Evolutionary conservation across 2,329 filamentous ascomycete genomes (phyloP).

Genomic region (Cladophialophora immunda): DNA sequence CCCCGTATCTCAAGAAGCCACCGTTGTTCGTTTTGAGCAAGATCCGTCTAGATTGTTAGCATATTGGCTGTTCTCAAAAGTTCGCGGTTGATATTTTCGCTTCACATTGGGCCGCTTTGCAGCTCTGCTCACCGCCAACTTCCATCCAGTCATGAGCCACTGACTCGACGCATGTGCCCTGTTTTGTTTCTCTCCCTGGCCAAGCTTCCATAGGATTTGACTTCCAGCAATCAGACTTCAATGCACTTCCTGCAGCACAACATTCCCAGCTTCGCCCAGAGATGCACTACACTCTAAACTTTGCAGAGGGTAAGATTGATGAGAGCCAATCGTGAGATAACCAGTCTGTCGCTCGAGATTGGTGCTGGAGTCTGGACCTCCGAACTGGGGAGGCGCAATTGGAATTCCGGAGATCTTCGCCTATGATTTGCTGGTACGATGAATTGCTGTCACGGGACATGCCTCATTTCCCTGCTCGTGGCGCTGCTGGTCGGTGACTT

Average conservation of each 20-base stretch:
- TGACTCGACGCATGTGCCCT: not conserved
- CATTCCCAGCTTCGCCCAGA: not conserved
- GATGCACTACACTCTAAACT: not conserved
- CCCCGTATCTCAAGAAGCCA: not conserved
- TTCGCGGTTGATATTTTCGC: not conserved
- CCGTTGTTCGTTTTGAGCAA: not conserved
- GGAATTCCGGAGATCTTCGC: not conserved
- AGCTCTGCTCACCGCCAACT: not conserved
- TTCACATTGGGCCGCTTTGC: constrained; percentile 6
- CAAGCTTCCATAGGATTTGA: not conserved
- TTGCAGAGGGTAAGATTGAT: not conserved
- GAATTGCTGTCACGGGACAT: not conserved
- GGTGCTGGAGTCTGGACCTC: not conserved
- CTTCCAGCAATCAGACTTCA: not conserved
- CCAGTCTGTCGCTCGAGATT: not conserved
- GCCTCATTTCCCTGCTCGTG: not conserved
- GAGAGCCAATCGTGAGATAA: not conserved
- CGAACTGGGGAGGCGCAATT: not conserved
- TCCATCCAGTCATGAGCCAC: not conserved
- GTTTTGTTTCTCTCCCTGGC: not conserved
- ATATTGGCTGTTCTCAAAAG: not conserved
- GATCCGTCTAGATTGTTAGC: not conserved
- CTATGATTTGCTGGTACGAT: not conserved
- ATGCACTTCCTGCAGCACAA: not conserved
- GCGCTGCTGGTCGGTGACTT: not conserved